These are phyloP conservation scores for Aspergillus calidoustus DNA, from an alignment of 2,329 filamentous ascomycete genomes.

Conservation along the genomic window DNA sequence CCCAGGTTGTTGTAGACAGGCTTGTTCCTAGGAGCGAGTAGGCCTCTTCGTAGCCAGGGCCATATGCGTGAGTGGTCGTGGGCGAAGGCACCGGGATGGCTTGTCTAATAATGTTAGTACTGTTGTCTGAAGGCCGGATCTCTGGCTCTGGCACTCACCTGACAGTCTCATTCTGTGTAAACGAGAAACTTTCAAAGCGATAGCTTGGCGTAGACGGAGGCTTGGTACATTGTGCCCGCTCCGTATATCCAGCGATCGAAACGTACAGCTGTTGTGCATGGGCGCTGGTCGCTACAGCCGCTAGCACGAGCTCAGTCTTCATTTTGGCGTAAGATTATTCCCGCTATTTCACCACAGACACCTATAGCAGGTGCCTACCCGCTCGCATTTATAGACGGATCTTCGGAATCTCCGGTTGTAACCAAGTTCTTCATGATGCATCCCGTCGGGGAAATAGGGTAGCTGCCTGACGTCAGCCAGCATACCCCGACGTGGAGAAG, in stretches of 20 bases:
- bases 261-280: conserved; percentile 2
- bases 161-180: conserved; percentile 5
- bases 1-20: conserved; percentile 4
- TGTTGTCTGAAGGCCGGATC: background rate
- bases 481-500: background rate
- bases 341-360: background rate
- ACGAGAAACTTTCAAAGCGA: conserved; percentile 3
- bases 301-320: background rate
- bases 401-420: background rate
- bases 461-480: background rate
- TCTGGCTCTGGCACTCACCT: background rate
- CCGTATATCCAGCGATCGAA: background rate
- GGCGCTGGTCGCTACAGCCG: background rate
- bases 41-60: background rate
- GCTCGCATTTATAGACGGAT: background rate
- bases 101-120: background rate
- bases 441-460: background rate
- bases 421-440: background rate
- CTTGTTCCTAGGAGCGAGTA: background rate
- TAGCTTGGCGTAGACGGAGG: background rate
- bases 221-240: background rate
- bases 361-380: background rate
- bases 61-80: background rate
- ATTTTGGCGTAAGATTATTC: background rate
- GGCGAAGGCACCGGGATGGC: background rate